Base-by-base conservation (phyloP, 2,329 filamentous ascomycete species). In the Penicillium sp. region DNA sequence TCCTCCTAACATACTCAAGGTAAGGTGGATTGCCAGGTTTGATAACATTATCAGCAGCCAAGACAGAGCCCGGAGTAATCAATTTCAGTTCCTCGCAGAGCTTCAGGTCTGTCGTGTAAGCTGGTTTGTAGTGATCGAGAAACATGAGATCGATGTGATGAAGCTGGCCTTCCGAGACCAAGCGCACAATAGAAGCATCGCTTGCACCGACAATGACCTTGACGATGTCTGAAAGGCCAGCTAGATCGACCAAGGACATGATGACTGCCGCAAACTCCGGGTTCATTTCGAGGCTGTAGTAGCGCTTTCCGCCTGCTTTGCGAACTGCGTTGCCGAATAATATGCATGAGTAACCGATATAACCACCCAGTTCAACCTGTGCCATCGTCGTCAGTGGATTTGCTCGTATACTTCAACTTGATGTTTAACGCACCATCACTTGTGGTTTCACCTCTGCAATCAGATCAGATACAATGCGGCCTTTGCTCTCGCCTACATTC, bases 401-500 rank as follows among this genome's bases (percentile, higher is more conserved):
- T 34, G 10, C 4, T 10, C 6, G 8, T 18, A 34, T 13, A 13
- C 29, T 29, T 32, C 32, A 16, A 36, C 31, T 16, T 3, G 36
- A 27, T 8, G 7, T 9, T 13, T 9, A 13, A 34, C 32, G 14
- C 42, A 92, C 81, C 84, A 91, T 89, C 3, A 79, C 78, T 47
- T 83, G 70, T 1, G 88, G 89, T 67, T 86, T 88, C 43, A 80
- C 76, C 57, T 88, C 76, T 16, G 76, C 76, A 55, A 93, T 91
- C 40, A 92, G 71, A 38, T 88, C 79, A 10, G 81, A 81, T 1
- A 93, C 83, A 50, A 90, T 87, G 6, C n/a, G 81, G 44, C 88
- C 89, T 73, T 94, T 94, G 65, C 85, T 79, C 61, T 86, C 81
- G 40, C 89, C 89, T 1, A 94, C 84, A 60, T 92, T 93, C 88